Evolutionary conservation across 2,329 filamentous ascomycete genomes (phyloP).

Genomic region (Fusarium sp.): DNA sequence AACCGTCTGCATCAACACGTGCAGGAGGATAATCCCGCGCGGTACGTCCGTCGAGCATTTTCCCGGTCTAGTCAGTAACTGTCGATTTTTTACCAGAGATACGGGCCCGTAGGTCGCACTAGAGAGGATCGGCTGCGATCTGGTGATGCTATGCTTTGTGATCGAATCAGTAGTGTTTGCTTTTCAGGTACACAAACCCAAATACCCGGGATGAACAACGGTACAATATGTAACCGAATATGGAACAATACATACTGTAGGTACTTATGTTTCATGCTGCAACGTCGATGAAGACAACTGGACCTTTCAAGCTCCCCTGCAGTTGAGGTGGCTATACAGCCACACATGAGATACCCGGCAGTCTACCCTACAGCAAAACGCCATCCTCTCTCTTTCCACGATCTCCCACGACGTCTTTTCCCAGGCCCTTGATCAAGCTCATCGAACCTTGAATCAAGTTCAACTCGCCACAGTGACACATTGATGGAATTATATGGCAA

Average conservation of each 20-base stretch:
- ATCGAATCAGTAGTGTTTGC: background rate
- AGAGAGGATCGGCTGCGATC: background rate
- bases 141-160: background rate
- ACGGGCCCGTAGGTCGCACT: background rate
- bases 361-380: slow-evolving; percentile 18
- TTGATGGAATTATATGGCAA: background rate
- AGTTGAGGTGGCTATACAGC: background rate
- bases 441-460: background rate
- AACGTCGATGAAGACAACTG: background rate
- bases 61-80: background rate
- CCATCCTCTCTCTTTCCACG: background rate
- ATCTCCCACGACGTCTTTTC: background rate
- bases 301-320: background rate
- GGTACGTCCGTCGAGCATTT: background rate
- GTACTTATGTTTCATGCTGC: background rate
- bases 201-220: background rate
- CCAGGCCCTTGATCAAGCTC: slow-evolving; percentile 4
- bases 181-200: background rate
- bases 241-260: background rate
- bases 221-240: background rate
- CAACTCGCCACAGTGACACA: background rate
- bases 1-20: background rate
- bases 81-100: background rate
- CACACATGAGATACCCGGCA: background rate
- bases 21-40: background rate